Conservation (phyloP, 2,329 filamentous ascomycete genomes). For the Dryadomyces quercivorus region DNA sequence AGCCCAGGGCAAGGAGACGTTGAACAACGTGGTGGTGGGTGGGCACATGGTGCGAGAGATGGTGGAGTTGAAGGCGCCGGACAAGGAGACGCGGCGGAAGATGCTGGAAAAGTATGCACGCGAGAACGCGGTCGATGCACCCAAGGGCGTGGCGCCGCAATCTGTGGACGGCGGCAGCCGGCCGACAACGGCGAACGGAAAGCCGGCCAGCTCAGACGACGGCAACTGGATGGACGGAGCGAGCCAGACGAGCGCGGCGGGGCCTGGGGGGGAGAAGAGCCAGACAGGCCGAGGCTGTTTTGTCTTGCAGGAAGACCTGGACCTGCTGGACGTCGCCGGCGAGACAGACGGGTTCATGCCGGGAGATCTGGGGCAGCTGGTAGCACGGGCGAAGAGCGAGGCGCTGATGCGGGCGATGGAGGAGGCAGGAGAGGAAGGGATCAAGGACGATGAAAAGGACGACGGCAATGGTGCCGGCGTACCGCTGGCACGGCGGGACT, state of each 20-base stretch:
- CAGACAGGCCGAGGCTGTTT: slow-evolving; percentile 43
- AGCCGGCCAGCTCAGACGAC: slow-evolving; percentile 33
- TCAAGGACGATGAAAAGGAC: slow-evolving; percentile 28
- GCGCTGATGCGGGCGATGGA: slow-evolving; percentile 58
- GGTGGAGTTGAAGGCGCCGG: slow-evolving; percentile 75
- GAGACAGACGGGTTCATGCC: slow-evolving; percentile 98
- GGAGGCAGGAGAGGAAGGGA: slow-evolving; percentile 18
- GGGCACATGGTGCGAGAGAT: slow-evolving; percentile 91
- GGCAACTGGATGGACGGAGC: slow-evolving; percentile 72
- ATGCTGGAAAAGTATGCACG: slow-evolving; percentile 71
- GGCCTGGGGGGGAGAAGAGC: neutral
- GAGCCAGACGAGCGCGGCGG: slow-evolving; percentile 27
- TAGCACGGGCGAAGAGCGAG: slow-evolving; percentile 80
- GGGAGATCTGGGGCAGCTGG: slow-evolving; percentile 76
- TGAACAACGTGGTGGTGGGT: slow-evolving; percentile 83
- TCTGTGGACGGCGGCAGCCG: slow-evolving; percentile 28
- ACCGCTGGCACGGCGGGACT: slow-evolving; percentile 61
- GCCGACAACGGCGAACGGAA: slow-evolving; percentile 42
- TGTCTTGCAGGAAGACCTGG: slow-evolving; percentile 61
- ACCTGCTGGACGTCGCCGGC: slow-evolving; percentile 85
- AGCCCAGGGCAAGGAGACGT: slow-evolving; percentile 80
- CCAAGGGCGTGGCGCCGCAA: neutral
- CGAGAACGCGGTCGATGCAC: slow-evolving; percentile 25
- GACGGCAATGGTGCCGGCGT: slow-evolving; percentile 39
- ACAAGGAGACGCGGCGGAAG: slow-evolving; percentile 76